Conservation (phyloP, 805 yeast genomes). For the Naumovozyma castellii region DNA sequence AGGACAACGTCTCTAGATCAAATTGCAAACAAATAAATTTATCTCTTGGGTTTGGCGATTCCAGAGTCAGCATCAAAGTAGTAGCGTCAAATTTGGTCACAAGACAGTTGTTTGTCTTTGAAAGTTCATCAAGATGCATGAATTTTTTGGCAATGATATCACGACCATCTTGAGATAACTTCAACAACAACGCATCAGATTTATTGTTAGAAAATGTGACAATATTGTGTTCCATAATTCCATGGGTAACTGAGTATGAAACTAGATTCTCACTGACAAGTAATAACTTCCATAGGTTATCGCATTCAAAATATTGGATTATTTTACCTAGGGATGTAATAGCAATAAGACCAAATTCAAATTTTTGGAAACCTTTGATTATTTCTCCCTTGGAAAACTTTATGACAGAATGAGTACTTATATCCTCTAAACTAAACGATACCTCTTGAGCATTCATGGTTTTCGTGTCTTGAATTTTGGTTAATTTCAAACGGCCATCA, state of each 20-base stretch:
- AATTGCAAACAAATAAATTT: slow-evolving; percentile 40
- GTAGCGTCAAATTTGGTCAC: slow-evolving; percentile 21
- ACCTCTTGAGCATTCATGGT: slow-evolving; percentile 27
- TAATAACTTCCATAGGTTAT: slow-evolving; percentile 25
- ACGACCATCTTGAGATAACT: slow-evolving; percentile 33
- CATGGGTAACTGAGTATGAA: slow-evolving; percentile 37
- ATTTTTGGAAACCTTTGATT: slow-evolving; percentile 50
- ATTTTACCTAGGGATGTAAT: slow-evolving; percentile 55
- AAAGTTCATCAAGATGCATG: slow-evolving; percentile 23
- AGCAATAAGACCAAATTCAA: slow-evolving; percentile 38
- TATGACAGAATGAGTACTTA: slow-evolving; percentile 25
- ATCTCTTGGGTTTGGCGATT: slow-evolving; percentile 59
- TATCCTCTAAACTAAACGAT: slow-evolving; percentile 26
- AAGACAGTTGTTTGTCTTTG: slow-evolving; percentile 45
- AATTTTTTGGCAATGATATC: slow-evolving; percentile 13
- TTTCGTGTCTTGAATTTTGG: slow-evolving; percentile 37
- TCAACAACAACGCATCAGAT: slow-evolving; percentile 38
- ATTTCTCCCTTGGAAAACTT: slow-evolving; percentile 40
- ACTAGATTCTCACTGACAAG: slow-evolving; percentile 21
- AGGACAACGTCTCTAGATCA: slow-evolving; percentile 20
- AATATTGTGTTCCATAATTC: slow-evolving; percentile 30
- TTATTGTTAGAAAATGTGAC: slow-evolving; percentile 29
- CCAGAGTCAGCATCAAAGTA: slow-evolving; percentile 37
- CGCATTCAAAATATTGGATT: slow-evolving; percentile 21
- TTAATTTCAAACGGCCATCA: slow-evolving; percentile 70